Evolutionary conservation across 2,329 filamentous ascomycete species (phyloP).

Genomic region (Colletotrichum sp.): DNA sequence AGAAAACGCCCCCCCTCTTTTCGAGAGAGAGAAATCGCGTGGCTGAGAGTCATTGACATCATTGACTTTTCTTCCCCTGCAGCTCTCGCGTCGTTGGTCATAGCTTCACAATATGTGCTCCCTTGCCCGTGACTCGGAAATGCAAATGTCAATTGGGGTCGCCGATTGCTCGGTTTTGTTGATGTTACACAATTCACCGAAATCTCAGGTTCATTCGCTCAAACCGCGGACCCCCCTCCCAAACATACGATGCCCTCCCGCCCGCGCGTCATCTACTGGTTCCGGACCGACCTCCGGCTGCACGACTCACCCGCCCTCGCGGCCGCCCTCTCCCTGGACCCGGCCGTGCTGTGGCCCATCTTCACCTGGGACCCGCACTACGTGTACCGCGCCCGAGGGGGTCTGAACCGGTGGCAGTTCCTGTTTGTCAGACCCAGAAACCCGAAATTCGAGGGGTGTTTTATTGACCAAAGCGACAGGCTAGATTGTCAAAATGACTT

Average conservation of each 20-base stretch:
- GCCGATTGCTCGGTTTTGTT: background rate
- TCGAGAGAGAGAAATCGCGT: background rate
- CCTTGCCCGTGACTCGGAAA: background rate
- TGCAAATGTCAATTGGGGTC: background rate
- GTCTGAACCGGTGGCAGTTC: conserved; percentile 78
- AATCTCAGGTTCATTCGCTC: background rate
- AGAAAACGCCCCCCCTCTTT: background rate
- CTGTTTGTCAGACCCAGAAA: conserved; percentile 42
- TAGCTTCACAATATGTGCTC: background rate
- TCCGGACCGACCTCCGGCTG: conserved; percentile 77
- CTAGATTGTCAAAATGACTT: conserved; percentile 77
- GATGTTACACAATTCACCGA: background rate
- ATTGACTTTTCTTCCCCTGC: conserved; percentile 43
- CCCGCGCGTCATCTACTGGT: conserved; percentile 72
- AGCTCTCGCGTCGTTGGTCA: background rate
- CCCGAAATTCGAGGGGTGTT: background rate
- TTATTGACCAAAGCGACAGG: conserved; percentile 33
- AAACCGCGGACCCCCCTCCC: background rate
- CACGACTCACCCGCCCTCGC: conserved; percentile 79
- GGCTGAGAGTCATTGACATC: conserved; percentile 26
- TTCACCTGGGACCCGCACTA: conserved; percentile 87
- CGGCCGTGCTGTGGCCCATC: conserved; percentile 73
- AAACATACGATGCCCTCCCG: background rate
- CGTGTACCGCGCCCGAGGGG: conserved; percentile 73
- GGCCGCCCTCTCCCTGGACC: conserved; percentile 73